phyloP scores from a whole-genome alignment of 495 filamentous ascomycete species.

The Beverwykella pulmonaria region DNA sequence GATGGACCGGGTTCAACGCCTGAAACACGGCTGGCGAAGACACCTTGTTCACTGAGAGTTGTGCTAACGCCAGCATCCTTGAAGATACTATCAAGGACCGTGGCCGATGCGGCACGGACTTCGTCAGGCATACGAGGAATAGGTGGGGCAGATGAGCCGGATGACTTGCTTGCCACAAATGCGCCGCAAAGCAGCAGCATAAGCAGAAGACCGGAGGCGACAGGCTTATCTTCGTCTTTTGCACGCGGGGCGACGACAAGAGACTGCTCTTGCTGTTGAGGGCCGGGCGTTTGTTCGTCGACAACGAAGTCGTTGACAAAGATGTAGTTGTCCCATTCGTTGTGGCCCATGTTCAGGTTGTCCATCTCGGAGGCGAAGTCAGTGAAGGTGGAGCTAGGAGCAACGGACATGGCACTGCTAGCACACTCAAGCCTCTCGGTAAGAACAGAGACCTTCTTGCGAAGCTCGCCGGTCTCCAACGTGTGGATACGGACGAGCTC shows the following conservation, averaged over 20 bases:
- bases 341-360: slow-evolving; percentile 73
- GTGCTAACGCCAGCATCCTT: slow-evolving; percentile 59
- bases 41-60: slow-evolving; percentile 26
- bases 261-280: slow-evolving; percentile 42
- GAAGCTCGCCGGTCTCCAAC: slow-evolving; percentile 88
- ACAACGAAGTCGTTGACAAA: slow-evolving; percentile 64
- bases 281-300: slow-evolving; percentile 53
- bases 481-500: slow-evolving; percentile 88
- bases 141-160: slow-evolving; percentile 58
- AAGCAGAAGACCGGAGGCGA: slow-evolving; percentile 47
- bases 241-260: slow-evolving; percentile 60
- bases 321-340: slow-evolving; percentile 77
- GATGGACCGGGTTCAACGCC: slow-evolving; percentile 47
- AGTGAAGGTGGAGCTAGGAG: slow-evolving; percentile 62
- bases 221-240: slow-evolving; percentile 54
- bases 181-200: slow-evolving; percentile 95
- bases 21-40: slow-evolving; percentile 44
- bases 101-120: slow-evolving; percentile 87
- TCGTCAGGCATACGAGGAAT: slow-evolving; percentile 91
- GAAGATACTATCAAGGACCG: slow-evolving; percentile 84
- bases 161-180: slow-evolving; percentile 87
- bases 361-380: slow-evolving; percentile 81
- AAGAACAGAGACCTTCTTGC: slow-evolving; percentile 91
- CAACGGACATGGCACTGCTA: slow-evolving; percentile 61
- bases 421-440: slow-evolving; percentile 83